Conservation (phyloP, 495 filamentous ascomycete genomes). For the Daldinia bambusicola region DNA sequence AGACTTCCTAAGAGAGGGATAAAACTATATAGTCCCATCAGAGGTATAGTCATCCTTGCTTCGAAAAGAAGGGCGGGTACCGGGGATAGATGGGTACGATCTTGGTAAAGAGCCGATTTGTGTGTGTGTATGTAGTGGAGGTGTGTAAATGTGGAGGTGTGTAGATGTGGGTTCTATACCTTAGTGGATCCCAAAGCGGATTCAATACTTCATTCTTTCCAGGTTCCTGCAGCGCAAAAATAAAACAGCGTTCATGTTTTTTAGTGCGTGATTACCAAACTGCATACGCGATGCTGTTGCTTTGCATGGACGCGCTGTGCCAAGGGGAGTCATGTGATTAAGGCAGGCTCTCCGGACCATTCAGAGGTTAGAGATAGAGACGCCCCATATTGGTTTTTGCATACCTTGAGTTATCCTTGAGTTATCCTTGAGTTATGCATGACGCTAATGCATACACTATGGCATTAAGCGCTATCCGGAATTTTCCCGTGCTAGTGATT, state of each 20-base stretch:
- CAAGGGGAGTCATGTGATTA: slow-evolving; percentile 45
- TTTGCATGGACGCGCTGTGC: slow-evolving; percentile 41
- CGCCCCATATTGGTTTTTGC: slow-evolving; percentile 28
- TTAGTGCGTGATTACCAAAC: slow-evolving; percentile 28
- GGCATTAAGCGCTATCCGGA: slow-evolving; percentile 25
- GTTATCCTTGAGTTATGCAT: slow-evolving; percentile 7
- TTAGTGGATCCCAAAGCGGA: neutral
- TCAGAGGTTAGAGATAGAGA: slow-evolving; percentile 21
- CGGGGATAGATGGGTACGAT: slow-evolving; percentile 23
- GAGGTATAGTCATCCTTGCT: neutral
- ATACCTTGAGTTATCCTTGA: slow-evolving; percentile 8
- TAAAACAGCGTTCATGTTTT: neutral
- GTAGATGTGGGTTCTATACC: neutral
- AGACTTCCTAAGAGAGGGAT: slow-evolving; percentile 26
- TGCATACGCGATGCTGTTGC: slow-evolving; percentile 17
- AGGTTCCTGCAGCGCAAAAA: slow-evolving; percentile 5
- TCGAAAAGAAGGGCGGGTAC: slow-evolving; percentile 5
- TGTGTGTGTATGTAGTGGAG: neutral
- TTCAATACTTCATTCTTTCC: slow-evolving; percentile 12
- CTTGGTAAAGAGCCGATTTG: slow-evolving; percentile 23
- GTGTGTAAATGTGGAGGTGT: neutral
- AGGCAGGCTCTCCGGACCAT: slow-evolving; percentile 15
- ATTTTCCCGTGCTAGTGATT: slow-evolving; percentile 24
- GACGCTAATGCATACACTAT: slow-evolving; percentile 4
- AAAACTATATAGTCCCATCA: slow-evolving; percentile 6